These are phyloP conservation scores for Cryptosporidium tyzzeri DNA, from an alignment of 169 alveolate genomes.

Conservation along the genomic window DNA sequence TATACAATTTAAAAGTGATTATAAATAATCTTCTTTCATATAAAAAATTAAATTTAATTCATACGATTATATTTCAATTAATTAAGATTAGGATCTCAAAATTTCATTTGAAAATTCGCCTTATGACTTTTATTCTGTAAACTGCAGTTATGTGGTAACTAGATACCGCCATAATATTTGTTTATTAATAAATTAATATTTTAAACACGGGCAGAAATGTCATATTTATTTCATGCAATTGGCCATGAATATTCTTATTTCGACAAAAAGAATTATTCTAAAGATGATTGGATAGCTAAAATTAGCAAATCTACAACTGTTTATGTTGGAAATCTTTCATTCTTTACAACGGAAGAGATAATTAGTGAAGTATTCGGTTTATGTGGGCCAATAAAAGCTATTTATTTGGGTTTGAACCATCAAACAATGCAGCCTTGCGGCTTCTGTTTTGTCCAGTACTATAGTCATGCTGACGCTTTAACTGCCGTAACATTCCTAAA, in stretches of 20 bases:
- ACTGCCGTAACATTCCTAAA: conserved; percentile 77
- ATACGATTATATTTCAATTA: too few relatives aligned
- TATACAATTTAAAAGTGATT: background rate
- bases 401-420: conserved; percentile 92
- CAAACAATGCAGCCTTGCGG: conserved; percentile 91
- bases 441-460: conserved; percentile 91
- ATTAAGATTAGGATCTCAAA: background rate
- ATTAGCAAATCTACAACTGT: conserved; percentile 86
- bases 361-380: conserved; percentile 87
- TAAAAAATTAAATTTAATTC: background rate
- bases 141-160: background rate
- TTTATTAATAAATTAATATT: background rate
- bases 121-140: background rate
- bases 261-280: conserved; percentile 64
- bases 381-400: conserved; percentile 89
- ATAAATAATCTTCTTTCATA: background rate
- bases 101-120: background rate
- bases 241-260: conserved; percentile 63
- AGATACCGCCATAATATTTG: conserved; percentile 11
- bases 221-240: conserved; percentile 49
- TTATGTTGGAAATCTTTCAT: conserved; percentile 93
- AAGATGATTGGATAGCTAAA: conserved; percentile 85
- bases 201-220: conserved; percentile 18
- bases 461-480: conserved; percentile 86
- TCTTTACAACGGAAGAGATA: conserved; percentile 89